Base-by-base conservation (phyloP, 352 stramenopile species). In the Pythium phragmiticola region DNA sequence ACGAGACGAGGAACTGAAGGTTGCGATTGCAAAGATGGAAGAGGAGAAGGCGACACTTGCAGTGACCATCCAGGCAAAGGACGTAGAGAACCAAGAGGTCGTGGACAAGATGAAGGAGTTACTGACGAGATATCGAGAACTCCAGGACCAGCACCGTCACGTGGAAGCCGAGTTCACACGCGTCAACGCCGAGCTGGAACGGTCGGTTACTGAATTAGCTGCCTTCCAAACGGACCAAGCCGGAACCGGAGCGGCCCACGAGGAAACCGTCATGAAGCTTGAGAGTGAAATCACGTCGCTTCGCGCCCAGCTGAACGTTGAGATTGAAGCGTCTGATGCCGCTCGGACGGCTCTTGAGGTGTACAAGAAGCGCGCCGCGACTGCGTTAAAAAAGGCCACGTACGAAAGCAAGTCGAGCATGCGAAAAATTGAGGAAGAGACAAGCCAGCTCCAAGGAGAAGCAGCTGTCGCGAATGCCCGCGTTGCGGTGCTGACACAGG, bases 361-460 rank as follows among this genome's bases (percentile, higher is more conserved):
- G 46, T 94, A 94, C 73, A 92, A 90, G 75, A 90, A 89, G 61
- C 80, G 84, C 21, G 84, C 84, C 0, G 80, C 87, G 34, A 87
- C 74, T 3, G 84, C 84, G 16, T 51, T 94, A 17, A 94, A 94
- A 72, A 94, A 92, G 53, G 76, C 82, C 36, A 87, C 76, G 5
- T 76, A 62, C 62, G 84, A 91, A 50, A 84, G 71, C 66, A 88
- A 86, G 43, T 52, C 80, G 59, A 88, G 68, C 65, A 65, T 88
- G 57, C 78, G 82, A 50, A 81, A 88, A 43, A 70, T 72, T 34
- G 64, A 69, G 0, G 67, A 87, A 33, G 77, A 69, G 46, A 71
- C 68, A 28, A 72, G 61, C 3, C 68, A 82, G 60, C 69, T 88
- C 13, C 74, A 89, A 62, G 55, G 81, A 13, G 72, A 87, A n/a